phyloP scores from a whole-genome alignment of 164 flowering plant genomes.

The Piper betle region DNA sequence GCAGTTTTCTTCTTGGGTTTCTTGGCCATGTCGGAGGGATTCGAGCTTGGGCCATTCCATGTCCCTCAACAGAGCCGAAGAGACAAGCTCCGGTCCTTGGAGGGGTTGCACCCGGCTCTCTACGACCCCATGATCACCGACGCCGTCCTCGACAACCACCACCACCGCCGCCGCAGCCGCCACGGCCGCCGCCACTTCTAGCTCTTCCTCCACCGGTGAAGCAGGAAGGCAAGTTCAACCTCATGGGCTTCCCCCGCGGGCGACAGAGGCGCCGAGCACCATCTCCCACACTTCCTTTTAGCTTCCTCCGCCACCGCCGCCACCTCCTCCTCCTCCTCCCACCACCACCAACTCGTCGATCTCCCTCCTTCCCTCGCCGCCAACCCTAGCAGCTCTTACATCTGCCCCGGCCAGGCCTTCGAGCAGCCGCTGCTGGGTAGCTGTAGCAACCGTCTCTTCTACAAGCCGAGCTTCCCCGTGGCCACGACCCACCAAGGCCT shows the following conservation, averaged over 20 bases:
- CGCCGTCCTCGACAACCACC: slow-evolving; percentile 7
- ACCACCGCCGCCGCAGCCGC: slow-evolving; percentile 1
- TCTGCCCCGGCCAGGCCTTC: background rate
- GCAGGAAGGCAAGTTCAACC: slow-evolving; percentile 22
- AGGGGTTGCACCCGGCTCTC: slow-evolving; percentile 19
- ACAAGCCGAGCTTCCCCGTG: slow-evolving; percentile 15
- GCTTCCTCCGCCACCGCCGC: slow-evolving; percentile 1
- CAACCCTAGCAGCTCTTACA: slow-evolving; percentile 1
- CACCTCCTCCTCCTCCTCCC: slow-evolving; percentile 24
- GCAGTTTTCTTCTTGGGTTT: background rate
- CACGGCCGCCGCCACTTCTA: background rate
- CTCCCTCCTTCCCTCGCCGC: slow-evolving; percentile 5
- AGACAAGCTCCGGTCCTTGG: slow-evolving; percentile 61
- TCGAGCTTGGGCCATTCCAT: slow-evolving; percentile 22
- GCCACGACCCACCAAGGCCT: slow-evolving; percentile 26
- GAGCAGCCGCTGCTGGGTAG: slow-evolving; percentile 7
- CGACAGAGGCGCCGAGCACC: background rate
- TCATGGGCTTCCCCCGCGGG: slow-evolving; percentile 23
- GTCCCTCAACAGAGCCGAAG: slow-evolving; percentile 84
- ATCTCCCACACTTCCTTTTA: background rate
- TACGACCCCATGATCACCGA: slow-evolving; percentile 29
- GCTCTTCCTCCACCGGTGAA: slow-evolving; percentile 11
- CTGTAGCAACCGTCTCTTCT: slow-evolving; percentile 4
- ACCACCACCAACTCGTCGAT: slow-evolving; percentile 23
- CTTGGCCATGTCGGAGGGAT: slow-evolving; percentile 6